These are phyloP conservation scores for Cornus suecica DNA, from an alignment of 148 eudicot species.

Conservation along the genomic window DNA sequence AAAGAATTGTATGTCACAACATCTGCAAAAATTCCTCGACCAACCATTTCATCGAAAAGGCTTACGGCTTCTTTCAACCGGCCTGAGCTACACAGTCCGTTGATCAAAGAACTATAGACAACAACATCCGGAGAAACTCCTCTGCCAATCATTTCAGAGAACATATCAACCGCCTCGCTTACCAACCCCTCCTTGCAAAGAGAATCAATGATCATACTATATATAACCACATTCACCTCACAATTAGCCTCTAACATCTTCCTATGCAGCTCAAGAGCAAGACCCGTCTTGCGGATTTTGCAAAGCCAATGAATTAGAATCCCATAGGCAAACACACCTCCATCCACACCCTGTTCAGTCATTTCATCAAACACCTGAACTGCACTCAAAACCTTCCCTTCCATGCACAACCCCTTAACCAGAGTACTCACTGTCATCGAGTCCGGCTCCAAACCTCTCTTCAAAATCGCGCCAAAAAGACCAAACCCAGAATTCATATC, in stretches of 20 bases:
- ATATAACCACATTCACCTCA: constrained; percentile 8
- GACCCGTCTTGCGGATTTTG: constrained; percentile 13
- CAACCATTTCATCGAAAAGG: constrained; percentile 16
- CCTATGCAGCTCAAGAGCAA: constrained; percentile 27
- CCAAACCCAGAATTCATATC: constrained; percentile 13
- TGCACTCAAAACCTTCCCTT: constrained; percentile 14
- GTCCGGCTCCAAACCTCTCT: constrained; percentile 19
- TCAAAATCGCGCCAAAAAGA: constrained; percentile 23
- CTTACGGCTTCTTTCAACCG: constrained; percentile 24
- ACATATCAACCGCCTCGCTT: constrained; percentile 22
- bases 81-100: constrained; percentile 30
- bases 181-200: constrained; percentile 31
- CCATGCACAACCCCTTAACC: constrained; percentile 20
- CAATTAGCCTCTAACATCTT: constrained; percentile 17
- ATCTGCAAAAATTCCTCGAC: constrained; percentile 18
- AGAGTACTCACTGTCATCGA: constrained; percentile 16
- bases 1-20: constrained; percentile 17
- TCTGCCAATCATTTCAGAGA: constrained; percentile 23
- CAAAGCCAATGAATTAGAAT: constrained; percentile 27
- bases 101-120: constrained; percentile 25
- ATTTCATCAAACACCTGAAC: constrained; percentile 22
- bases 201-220: constrained; percentile 24
- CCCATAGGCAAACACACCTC: constrained; percentile 19
- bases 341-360: constrained; percentile 12
- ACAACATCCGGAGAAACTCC: constrained; percentile 25